Evolutionary conservation across 176 grass and related monocot genomes (phyloP).

Genomic region (Aechmea fasciata): DNA sequence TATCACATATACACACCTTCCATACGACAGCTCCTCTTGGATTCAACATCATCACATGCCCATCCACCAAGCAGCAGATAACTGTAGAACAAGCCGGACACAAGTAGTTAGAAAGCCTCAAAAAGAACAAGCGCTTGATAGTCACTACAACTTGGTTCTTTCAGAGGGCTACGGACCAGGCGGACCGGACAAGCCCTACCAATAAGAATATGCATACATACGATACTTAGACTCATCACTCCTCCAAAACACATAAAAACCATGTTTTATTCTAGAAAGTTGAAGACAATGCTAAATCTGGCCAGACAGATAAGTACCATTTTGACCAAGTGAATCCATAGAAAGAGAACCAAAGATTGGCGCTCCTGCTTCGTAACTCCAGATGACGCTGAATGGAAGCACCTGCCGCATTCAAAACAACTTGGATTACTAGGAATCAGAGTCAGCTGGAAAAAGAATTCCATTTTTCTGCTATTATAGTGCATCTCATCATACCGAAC

Average conservation of each 20-base stretch:
- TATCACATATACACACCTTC: conserved; percentile 43
- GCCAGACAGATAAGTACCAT: conserved; percentile 32
- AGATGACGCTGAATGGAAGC: conserved; percentile 35
- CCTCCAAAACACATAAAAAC: not conserved
- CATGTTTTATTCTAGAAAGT: not conserved
- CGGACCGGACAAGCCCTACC: too few relatives aligned
- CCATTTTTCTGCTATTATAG: too few relatives aligned
- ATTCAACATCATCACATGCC: conserved; percentile 57
- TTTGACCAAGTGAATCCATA: conserved; percentile 50
- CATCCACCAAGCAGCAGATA: conserved; percentile 85
- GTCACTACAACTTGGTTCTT: not conserved
- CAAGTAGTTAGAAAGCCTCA: conserved; percentile 13
- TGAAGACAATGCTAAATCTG: not conserved
- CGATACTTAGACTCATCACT: too few relatives aligned
- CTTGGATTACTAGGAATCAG: not conserved
- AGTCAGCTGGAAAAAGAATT: too few relatives aligned
- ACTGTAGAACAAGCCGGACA: conserved; percentile 36
- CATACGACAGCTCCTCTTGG: conserved; percentile 52
- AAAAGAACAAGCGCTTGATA: not conserved
- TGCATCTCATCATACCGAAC: too few relatives aligned
- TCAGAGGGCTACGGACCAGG: not conserved
- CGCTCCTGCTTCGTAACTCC: conserved; percentile 53
- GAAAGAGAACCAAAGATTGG: conserved; percentile 72
- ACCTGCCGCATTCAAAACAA: conserved; percentile 42
- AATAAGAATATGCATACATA: too few relatives aligned